Conservation (phyloP, 116 monocot species). For the Zostera marina region DNA sequence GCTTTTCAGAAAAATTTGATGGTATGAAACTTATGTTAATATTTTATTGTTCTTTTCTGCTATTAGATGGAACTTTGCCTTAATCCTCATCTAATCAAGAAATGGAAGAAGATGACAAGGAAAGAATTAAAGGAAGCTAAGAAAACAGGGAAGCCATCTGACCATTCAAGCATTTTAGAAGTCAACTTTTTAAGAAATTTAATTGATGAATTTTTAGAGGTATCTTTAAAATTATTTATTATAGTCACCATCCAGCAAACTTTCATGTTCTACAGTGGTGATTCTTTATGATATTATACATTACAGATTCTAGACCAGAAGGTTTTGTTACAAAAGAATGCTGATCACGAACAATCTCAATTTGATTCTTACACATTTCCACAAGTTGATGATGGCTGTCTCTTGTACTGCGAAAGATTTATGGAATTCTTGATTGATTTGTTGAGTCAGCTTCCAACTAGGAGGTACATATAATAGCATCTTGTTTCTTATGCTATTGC, state of each 20-base stretch:
- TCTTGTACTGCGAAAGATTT: conserved; percentile 95
- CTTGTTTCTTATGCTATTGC: background rate
- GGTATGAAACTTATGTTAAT: background rate
- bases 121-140: conserved; percentile 72
- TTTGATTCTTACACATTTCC: conserved; percentile 22
- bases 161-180: conserved; percentile 56
- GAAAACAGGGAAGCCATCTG: conserved; percentile 46
- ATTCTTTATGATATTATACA: background rate
- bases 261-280: background rate
- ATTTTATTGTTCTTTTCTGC: conserved; percentile 4
- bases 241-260: background rate
- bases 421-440: conserved; percentile 97
- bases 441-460: conserved; percentile 91
- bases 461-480: conserved; percentile 35
- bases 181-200: conserved; percentile 64
- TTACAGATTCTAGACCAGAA: conserved; percentile 83
- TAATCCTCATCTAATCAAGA: conserved; percentile 91
- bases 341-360: conserved; percentile 17
- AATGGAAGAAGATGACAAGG: conserved; percentile 86
- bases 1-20: conserved; percentile 1
- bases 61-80: conserved; percentile 85
- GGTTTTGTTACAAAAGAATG: conserved; percentile 33
- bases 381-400: conserved; percentile 67
- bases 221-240: conserved; percentile 11
- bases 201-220: conserved; percentile 96